Percentiles rank a stretch among this genome's conserved stretches.
Evolutionary conservation across 176 grass and related monocot species (phyloP).

Genomic region (Oryza officinalis): DNA sequence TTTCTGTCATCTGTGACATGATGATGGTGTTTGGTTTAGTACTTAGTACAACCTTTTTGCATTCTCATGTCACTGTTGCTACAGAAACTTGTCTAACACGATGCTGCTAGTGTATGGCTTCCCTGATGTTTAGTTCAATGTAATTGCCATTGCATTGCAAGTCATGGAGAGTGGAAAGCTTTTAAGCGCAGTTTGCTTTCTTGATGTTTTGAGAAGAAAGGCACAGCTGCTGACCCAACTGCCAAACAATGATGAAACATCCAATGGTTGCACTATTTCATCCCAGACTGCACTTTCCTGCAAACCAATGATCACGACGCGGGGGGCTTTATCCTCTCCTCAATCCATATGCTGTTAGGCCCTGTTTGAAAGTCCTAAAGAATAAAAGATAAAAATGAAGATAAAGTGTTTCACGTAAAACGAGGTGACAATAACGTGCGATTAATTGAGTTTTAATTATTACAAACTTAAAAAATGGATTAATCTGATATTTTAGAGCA

Average conservation of each 20-base stretch:
- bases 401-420: no score
- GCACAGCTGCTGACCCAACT: neutral
- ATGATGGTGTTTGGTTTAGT: neutral
- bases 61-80: neutral
- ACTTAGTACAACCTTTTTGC: neutral
- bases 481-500: no score
- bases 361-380: no score
- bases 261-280: neutral
- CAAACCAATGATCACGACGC: slow-evolving; percentile 19
- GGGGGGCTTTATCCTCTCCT: neutral
- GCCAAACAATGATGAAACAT: slow-evolving; percentile 22
- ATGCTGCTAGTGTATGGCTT: neutral
- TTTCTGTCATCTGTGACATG: slow-evolving; percentile 8
- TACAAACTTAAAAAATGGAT: no score
- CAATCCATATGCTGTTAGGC: slow-evolving; percentile 3
- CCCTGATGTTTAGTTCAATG: neutral
- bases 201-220: slow-evolving; percentile 4
- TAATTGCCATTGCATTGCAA: neutral
- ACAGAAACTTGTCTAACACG: neutral
- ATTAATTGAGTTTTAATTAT: no score
- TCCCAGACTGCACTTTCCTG: slow-evolving; percentile 31
- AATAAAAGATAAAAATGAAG: no score
- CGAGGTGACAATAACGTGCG: no score
- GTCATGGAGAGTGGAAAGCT: neutral
- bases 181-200: neutral